Conservation (phyloP, 805 yeast species). For the Geotrichum ghanense region DNA sequence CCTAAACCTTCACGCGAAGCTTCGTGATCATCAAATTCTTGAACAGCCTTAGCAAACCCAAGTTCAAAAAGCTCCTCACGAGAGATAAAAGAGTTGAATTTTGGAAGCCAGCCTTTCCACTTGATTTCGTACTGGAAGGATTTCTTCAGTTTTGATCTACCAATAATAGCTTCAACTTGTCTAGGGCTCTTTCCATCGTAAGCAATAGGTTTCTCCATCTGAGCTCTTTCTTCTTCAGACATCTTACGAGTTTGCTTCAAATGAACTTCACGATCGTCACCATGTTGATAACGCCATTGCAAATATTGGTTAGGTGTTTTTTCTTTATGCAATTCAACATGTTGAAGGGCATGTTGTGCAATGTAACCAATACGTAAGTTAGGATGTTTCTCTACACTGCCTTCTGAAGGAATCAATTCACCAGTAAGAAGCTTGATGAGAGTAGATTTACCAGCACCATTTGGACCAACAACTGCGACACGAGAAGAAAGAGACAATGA, state of each 20-base stretch:
- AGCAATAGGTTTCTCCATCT: constrained; percentile 69
- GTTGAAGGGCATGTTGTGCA: constrained; percentile 97
- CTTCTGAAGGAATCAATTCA: constrained; percentile 75
- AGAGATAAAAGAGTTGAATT: constrained; percentile 87
- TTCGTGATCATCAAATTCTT: constrained; percentile 97
- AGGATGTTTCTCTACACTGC: constrained; percentile 95
- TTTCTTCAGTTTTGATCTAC: constrained; percentile 93
- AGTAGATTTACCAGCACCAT: constrained; percentile 98
- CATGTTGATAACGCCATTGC: constrained; percentile 97
- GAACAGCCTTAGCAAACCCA: constrained; percentile 84
- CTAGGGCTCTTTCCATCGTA: constrained; percentile 85
- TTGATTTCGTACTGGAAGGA: constrained; percentile 94
- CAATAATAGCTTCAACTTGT: constrained; percentile 86
- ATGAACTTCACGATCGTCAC: constrained; percentile 95
- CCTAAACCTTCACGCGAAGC: constrained; percentile 99
- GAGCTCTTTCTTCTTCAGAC: constrained; percentile 62
- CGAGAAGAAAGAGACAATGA: constrained; percentile 92
- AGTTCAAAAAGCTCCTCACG: constrained; percentile 69
- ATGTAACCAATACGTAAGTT: constrained; percentile 96
- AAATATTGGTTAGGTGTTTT: constrained; percentile 95
- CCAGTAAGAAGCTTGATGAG: constrained; percentile 88
- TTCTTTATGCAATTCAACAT: constrained; percentile 93
- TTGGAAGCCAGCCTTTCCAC: constrained; percentile 89
- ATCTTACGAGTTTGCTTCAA: constrained; percentile 87
- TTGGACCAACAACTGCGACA: constrained; percentile 93